Percentiles rank a stretch among this genome's conserved stretches.
Conservation (phyloP, 495 filamentous ascomycete genomes). For the Podospora didyma region DNA sequence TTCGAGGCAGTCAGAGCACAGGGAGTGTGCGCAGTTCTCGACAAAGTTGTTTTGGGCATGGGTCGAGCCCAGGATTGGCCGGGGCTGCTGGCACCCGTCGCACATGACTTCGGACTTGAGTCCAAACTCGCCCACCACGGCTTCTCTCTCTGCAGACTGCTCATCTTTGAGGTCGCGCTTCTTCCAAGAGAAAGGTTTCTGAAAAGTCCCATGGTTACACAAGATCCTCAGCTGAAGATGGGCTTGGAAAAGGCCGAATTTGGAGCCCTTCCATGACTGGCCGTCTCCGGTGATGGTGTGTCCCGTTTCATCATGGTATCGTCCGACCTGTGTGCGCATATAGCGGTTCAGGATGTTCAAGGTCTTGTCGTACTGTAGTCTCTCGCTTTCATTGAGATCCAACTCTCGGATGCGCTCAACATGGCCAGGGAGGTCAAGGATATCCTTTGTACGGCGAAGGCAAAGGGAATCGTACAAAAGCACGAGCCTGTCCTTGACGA, state of each 20-base stretch:
- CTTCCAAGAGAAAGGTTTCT: constrained; percentile 34
- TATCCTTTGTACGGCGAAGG: constrained; percentile 34
- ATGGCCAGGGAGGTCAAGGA: constrained; percentile 36
- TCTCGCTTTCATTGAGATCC: constrained; percentile 26
- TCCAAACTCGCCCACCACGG: constrained; percentile 15
- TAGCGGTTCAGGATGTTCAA: constrained; percentile 26
- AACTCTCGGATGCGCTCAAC: constrained; percentile 13
- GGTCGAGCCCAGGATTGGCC: constrained; percentile 20
- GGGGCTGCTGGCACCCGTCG: constrained; percentile 19
- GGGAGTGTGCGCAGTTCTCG: constrained; percentile 28
- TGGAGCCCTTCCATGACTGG: constrained; percentile 2
- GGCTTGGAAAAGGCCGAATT: constrained; percentile 33
- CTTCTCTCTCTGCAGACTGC: constrained; percentile 11
- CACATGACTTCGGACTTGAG: constrained; percentile 16
- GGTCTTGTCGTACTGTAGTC: constrained; percentile 30
- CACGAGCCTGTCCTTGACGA: constrained; percentile 27
- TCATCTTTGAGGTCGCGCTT: constrained; percentile 22
- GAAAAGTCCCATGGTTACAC: constrained; percentile 48
- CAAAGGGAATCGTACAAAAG: constrained; percentile 34
- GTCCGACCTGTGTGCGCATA: constrained; percentile 25
- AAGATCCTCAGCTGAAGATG: constrained; percentile 41
- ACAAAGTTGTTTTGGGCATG: constrained; percentile 8
- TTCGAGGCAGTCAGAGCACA: constrained; percentile 30
- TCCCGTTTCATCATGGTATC: constrained; percentile 14
- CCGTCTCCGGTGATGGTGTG: not conserved